phyloP scores from a whole-genome alignment of 1,139 yeast species.

The Maudiozyma humilis region DNA sequence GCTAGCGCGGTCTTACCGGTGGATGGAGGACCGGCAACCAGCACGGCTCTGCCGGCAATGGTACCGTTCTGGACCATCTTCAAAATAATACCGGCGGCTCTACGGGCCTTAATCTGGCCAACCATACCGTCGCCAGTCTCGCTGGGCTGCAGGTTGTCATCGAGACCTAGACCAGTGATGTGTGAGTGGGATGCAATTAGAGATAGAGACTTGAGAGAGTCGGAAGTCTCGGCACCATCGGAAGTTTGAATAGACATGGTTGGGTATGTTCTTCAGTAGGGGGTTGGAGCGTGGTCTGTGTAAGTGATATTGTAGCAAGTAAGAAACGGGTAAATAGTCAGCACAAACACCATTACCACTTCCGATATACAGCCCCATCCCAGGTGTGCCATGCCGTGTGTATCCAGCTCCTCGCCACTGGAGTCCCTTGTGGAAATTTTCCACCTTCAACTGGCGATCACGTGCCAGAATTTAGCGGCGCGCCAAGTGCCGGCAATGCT shows the following conservation, averaged over 20 bases:
- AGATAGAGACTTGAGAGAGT: slow-evolving; percentile 47
- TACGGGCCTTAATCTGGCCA: slow-evolving; percentile 89
- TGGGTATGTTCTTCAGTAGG: too few relatives aligned
- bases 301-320: too few relatives aligned
- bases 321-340: too few relatives aligned
- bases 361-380: too few relatives aligned
- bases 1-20: slow-evolving; percentile 99
- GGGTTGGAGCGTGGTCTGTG: too few relatives aligned
- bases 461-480: neutral
- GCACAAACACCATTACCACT: neutral
- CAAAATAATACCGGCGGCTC: slow-evolving; percentile 88
- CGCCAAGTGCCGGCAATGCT: too few relatives aligned
- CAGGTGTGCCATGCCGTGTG: too few relatives aligned
- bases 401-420: neutral
- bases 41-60: slow-evolving; percentile 93
- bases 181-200: slow-evolving; percentile 95
- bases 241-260: slow-evolving; percentile 39
- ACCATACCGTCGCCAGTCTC: slow-evolving; percentile 89
- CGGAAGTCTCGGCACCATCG: slow-evolving; percentile 36
- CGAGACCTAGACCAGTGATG: slow-evolving; percentile 89
- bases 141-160: slow-evolving; percentile 79
- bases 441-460: neutral
- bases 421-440: neutral
- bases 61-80: slow-evolving; percentile 90
- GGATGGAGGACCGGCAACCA: slow-evolving; percentile 96